Base-by-base conservation (phyloP, 1,284 basidiomycete species). In the Microbotryomycetes sp. region DNA sequence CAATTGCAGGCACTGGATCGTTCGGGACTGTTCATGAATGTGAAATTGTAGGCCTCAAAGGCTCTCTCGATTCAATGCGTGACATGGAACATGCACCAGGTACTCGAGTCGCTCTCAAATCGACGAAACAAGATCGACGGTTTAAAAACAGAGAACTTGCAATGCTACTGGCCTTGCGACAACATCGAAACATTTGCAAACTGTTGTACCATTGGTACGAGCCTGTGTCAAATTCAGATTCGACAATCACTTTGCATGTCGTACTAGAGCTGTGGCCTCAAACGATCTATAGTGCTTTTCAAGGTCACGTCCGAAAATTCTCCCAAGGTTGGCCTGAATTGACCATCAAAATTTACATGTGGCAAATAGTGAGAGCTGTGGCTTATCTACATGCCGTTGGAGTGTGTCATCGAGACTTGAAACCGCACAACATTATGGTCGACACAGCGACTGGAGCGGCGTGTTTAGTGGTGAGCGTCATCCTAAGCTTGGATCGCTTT, bases 91-190 rank as follows among this genome's bases (percentile, higher is more conserved):
- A 12, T 19, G 12, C 25, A 16, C 22, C 36, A 7, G 31, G 58
- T 52, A 9, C 52, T 15, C 32, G 58, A 9, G 60, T 62, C 19
- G 81, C 81, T 25, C 32, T 69, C 32, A 69, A 87, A 88, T 65
- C 92, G 92, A 74, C 94, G 94, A 74, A 97, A 69, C 94, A 98
- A 82, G 94, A 98, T 81, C 97, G 97, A 82, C 86, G 94, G 70
- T 98, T 97, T 87, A 98, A 97, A 93, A 98, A 98, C 80, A 94
- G 94, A 75, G 94, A 99, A 80, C 82, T 98, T 61, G 93, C 97
- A 80, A 97, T 99, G 77, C 97, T 98, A 94, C 85, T 46, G 92
- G 86, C 96, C 56, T 89, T 98, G 54, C 84, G n/a, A n/a, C n/a
- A 84, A 67, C 96, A 98, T 80, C 94, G 94, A 57, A 98, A 98